Evolutionary conservation across 2,329 filamentous ascomycete genomes (phyloP), one percentile per base, ranked within the genome.

Genomic region (Cryphonectria naterciae): DNA sequence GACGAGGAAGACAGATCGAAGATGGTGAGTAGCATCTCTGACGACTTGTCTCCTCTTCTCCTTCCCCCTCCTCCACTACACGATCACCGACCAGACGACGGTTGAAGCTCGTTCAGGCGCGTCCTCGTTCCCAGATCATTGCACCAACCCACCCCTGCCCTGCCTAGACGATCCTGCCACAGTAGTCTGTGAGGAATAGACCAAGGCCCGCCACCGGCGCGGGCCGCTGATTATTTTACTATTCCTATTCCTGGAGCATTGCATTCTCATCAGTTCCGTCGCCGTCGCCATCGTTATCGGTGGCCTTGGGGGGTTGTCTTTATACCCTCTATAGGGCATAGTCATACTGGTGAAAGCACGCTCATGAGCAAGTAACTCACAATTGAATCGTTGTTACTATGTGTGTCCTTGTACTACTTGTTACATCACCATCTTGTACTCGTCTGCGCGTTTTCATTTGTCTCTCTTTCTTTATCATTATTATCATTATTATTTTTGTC

Each of bases 1-100:
- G 35, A 54, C 63, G 37, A 52, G 43, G 54, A 35, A 39, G 22
- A 46, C 41, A 35, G 22, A 17, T 39, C 8, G 19, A 72, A 49
- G 19, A 74, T 74, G 77, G 77, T 78, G 69, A 73, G 76, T 61
- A n/a, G 13, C 13, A 25, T n/a, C 22, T 69, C 61, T 64, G 22
- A 25, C 39, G 61, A n/a, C 46, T 49, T 49, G 4, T 39, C 58
- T 22, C 11, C 22, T 35, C 11, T n/a, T 43, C 13, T 43, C 32
- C 22, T 43, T 13, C 61, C 39, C 39, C 61, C 37, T 41, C 58
- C 19, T 22, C 22, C n/a, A 19, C 15, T 58, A 13, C 46, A 22
- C 32, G 8, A 22, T 41, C n/a, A 62, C 22, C 39, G 11, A n/a
- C 61, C 22, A 8, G 17, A 28, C n/a, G n/a, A 17, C 8, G 19